Evolutionary conservation across 148 eudicot species (phyloP).

Genomic region (Nepenthes mirabilis): DNA sequence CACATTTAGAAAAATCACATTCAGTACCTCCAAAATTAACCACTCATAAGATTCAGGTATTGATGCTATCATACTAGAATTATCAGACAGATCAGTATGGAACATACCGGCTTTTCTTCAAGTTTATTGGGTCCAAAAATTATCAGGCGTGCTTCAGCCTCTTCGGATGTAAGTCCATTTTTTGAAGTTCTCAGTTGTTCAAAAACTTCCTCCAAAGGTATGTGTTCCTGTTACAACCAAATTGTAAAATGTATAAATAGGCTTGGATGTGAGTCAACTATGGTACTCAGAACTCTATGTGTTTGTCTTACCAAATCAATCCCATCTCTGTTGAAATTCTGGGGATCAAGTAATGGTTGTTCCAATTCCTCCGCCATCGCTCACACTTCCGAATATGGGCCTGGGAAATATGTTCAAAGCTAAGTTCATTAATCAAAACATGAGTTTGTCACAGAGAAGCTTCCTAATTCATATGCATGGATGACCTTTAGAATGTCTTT

Average conservation of each 20-base stretch:
- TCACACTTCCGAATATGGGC: slow-evolving; percentile 14
- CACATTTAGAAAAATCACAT: too few species aligned
- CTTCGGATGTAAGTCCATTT: slow-evolving; percentile 39
- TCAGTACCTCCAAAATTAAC: too few species aligned
- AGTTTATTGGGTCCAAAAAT: slow-evolving; percentile 70
- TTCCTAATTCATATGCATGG: too few species aligned
- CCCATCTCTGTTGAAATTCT: slow-evolving; percentile 42
- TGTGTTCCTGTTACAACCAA: slow-evolving; percentile 33
- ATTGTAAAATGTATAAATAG: slow-evolving; percentile 1
- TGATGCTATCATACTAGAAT: too few species aligned
- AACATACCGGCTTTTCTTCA: slow-evolving; percentile 56
- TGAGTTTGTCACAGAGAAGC: background rate
- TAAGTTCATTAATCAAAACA: background rate
- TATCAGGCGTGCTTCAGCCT: slow-evolving; percentile 43
- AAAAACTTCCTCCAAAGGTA: slow-evolving; percentile 58
- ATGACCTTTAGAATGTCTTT: too few species aligned
- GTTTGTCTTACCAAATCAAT: slow-evolving; percentile 50
- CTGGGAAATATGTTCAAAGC: slow-evolving; percentile 1
- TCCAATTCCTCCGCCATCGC: slow-evolving; percentile 43
- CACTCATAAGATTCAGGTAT: too few species aligned
- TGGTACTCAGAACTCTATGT: background rate
- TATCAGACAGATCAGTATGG: background rate
- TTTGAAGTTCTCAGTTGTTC: slow-evolving; percentile 39
- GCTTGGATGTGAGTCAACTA: background rate
- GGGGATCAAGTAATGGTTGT: slow-evolving; percentile 48